Conservation (phyloP, 1,139 yeast genomes). For the Pichia inconspicua region DNA sequence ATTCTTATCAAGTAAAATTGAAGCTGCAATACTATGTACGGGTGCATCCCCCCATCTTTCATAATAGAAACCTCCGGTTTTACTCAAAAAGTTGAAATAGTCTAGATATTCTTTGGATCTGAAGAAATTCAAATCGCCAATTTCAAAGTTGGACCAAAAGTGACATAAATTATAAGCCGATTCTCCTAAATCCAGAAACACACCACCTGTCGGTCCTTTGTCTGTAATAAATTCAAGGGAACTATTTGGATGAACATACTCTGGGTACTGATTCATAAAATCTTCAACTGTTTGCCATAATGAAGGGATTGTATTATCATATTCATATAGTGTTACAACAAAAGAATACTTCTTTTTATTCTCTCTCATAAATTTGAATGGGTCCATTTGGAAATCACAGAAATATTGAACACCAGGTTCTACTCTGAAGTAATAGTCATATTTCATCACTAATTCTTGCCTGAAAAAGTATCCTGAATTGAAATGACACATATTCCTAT, state of each 20-base stretch:
- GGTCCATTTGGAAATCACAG: slow-evolving; percentile 80
- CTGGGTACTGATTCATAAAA: slow-evolving; percentile 54
- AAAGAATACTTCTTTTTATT: slow-evolving; percentile 77
- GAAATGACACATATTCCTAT: slow-evolving; percentile 77
- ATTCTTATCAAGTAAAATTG: slow-evolving; percentile 56
- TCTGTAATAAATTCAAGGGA: slow-evolving; percentile 66
- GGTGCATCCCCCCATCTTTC: slow-evolving; percentile 99
- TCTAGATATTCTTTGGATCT: slow-evolving; percentile 60
- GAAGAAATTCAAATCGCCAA: slow-evolving; percentile 74
- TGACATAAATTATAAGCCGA: slow-evolving; percentile 79
- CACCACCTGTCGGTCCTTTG: slow-evolving; percentile 35
- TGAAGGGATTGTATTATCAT: slow-evolving; percentile 76
- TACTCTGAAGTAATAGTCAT: slow-evolving; percentile 88
- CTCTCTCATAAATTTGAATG: slow-evolving; percentile 73
- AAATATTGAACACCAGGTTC: slow-evolving; percentile 85
- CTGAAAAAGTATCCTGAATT: slow-evolving; percentile 77
- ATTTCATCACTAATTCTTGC: slow-evolving; percentile 56
- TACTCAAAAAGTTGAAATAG: slow-evolving; percentile 64
- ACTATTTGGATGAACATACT: slow-evolving; percentile 59
- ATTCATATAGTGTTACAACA: slow-evolving; percentile 69
- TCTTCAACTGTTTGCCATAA: slow-evolving; percentile 70
- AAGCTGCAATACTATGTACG: slow-evolving; percentile 74
- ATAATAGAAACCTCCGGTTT: slow-evolving; percentile 78
- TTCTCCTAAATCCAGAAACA: slow-evolving; percentile 29
- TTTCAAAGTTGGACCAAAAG: slow-evolving; percentile 93